A percentile compares a stretch with the other conserved stretches of the same genome.
phyloP scores from a whole-genome alignment of 2,329 filamentous ascomycete genomes.

The Neofusicoccum ribis region DNA sequence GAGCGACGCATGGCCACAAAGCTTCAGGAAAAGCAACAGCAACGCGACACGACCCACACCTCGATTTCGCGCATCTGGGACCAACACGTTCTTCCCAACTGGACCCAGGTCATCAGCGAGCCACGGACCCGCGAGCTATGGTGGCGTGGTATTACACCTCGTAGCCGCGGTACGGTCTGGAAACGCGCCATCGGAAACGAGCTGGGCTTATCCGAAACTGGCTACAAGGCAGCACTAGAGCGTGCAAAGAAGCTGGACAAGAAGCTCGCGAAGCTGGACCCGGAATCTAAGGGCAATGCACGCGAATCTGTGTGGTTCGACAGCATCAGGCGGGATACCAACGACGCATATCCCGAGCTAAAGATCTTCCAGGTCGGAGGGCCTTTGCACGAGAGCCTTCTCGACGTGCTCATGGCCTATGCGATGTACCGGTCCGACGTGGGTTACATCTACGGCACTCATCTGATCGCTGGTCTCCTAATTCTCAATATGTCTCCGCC shows the following conservation, averaged over 20 bases:
- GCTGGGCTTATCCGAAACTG: conserved; percentile 64
- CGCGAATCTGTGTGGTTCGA: conserved; percentile 63
- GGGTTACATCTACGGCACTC: conserved; percentile 72
- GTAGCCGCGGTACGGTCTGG: conserved; percentile 71
- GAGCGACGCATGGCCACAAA: conserved; percentile 53
- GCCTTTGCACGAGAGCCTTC: conserved; percentile 66
- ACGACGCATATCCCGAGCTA: conserved; percentile 68
- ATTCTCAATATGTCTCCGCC: conserved; percentile 69
- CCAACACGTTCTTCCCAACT: conserved; percentile 72
- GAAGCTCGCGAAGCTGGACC: conserved; percentile 49
- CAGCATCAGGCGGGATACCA: conserved; percentile 65
- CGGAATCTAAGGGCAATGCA: conserved; percentile 48
- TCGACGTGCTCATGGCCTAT: conserved; percentile 76
- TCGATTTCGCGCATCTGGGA: conserved; percentile 67
- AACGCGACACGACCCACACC: conserved; percentile 52
- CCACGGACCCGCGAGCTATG: conserved; percentile 72
- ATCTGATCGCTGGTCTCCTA: conserved; percentile 71
- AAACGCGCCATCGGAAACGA: conserved; percentile 71
- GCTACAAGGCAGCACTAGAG: conserved; percentile 69
- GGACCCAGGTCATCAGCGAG: conserved; percentile 69
- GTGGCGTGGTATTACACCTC: conserved; percentile 77
- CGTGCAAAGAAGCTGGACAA: conserved; percentile 65
- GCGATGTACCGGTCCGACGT: conserved; percentile 81
- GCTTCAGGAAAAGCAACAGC: conserved; percentile 54
- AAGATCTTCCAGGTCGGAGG: conserved; percentile 69